These are phyloP conservation scores for Diphasiastrum complanatum DNA, from an alignment of 83 land plant genomes.

Conservation along the genomic window DNA sequence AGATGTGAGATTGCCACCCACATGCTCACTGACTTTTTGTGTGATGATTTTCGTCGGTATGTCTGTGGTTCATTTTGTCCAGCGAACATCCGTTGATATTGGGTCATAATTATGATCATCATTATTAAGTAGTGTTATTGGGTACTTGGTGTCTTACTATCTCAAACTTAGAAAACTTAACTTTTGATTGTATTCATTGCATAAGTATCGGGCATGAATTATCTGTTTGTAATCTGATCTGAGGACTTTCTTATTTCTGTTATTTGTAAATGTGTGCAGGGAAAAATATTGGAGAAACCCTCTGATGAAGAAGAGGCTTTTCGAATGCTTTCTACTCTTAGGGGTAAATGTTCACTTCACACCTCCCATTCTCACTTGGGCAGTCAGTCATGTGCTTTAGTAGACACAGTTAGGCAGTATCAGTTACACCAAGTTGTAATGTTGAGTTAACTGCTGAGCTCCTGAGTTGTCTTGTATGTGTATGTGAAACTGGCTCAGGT, in stretches of 20 bases:
- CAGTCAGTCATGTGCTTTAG: not conserved
- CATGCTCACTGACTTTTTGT: not conserved
- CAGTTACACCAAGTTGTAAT: too few species aligned
- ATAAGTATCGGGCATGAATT: not conserved
- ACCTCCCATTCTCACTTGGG: not conserved
- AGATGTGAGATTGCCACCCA: slow-evolving; percentile 23
- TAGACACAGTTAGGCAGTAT: too few species aligned
- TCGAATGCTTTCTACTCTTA: slow-evolving; percentile 40
- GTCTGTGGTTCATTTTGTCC: too few species aligned
- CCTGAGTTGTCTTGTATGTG: too few species aligned
- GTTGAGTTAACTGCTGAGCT: too few species aligned
- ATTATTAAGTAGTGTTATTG: too few species aligned
- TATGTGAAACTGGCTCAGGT: too few species aligned
- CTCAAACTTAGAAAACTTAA: not conserved
- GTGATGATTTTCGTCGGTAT: too few species aligned
- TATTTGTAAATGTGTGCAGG: slow-evolving; percentile 25
- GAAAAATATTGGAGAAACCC: slow-evolving; percentile 46
- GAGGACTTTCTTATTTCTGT: not conserved
- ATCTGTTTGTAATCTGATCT: not conserved
- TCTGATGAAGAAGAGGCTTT: slow-evolving; percentile 38
- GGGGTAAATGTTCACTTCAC: slow-evolving; percentile 25
- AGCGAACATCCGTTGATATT: too few species aligned
- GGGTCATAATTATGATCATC: too few species aligned
- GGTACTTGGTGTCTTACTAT: not conserved
- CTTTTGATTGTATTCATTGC: not conserved